Base-by-base conservation (phyloP, 1,284 basidiomycete species). In the Sporisorium iseilematis-ciliati region DNA sequence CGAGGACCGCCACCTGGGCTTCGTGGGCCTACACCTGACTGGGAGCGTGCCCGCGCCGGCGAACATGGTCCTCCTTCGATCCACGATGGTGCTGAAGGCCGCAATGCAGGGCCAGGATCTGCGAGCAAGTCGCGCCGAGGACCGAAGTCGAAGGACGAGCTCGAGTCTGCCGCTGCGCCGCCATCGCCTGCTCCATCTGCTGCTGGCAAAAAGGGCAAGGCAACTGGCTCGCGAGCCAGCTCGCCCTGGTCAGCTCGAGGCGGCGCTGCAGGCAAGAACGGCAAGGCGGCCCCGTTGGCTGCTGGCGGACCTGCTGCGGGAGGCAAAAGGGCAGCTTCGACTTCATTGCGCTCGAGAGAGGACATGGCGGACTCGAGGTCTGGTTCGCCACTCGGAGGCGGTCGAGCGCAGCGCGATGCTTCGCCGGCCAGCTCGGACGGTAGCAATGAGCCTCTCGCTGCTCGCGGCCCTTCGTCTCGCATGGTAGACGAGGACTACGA, bases 401-500 rank as follows among this genome's bases (percentile, higher is more conserved):
- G 20, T 41, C 64, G 53, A 35, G 58, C 67, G 31, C 65, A 61
- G 20, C 74, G 75, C 25, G 61, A 64, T 4, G 51, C 25, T 18
- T 75, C 71, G 53, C 72, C 79, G 16, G 74, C 74, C 42, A 79
- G 65, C 61, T 78, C 75, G 21, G 72, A 74, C 38, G 77, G 70
- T 29, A 80, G 78, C 68, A 78, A 81, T 57, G 66, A 69, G 58
- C 79, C 76, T 3, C 60, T 75, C 11, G 74, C 72, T 2, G 77
- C 78, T 14, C 67, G 57, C 16, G 69, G 53, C 4, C 66, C 66
- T 2, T 64, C 76, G 4, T 71, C 65, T 25, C 71, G 83, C 33
- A 69, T 74, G 46, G 74, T 83, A 16, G 81, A 83, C 52, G 81
- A 84, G 64, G 78, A 83, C 60, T 84, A 84, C 46, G 82, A 84